Percentiles rank a stretch among this genome's conserved stretches.
Evolutionary conservation across 768 basidiomycete genomes (phyloP).

Genomic region (Termitomyces titanicus): DNA sequence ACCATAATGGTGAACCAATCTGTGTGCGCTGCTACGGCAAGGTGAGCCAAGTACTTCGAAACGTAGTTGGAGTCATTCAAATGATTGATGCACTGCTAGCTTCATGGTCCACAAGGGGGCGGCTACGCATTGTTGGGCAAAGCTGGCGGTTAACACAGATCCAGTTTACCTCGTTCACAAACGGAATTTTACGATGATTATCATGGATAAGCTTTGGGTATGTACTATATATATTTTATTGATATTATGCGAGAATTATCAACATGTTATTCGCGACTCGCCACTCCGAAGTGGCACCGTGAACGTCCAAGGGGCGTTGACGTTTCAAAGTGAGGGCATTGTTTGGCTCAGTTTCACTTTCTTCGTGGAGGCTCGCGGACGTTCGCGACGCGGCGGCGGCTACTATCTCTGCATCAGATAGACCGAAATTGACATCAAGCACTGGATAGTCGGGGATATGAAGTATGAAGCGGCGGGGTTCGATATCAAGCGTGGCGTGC

Average conservation of each 20-base stretch:
- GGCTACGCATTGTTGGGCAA: slow-evolving; percentile 71
- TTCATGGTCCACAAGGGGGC: slow-evolving; percentile 68
- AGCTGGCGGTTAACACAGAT: slow-evolving; percentile 31
- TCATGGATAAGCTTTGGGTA: neutral
- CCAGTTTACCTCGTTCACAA: neutral
- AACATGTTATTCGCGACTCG: slow-evolving; percentile 48
- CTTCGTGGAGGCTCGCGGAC: slow-evolving; percentile 12
- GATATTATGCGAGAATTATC: slow-evolving; percentile 35
- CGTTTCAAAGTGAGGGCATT: slow-evolving; percentile 49
- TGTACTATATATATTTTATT: neutral
- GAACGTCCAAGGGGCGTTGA: slow-evolving; percentile 56
- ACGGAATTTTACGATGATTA: slow-evolving; percentile 6
- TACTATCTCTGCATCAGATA: slow-evolving; percentile 52
- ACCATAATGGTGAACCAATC: slow-evolving; percentile 70
- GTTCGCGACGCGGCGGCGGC: slow-evolving; percentile 14
- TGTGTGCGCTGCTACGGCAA: slow-evolving; percentile 76
- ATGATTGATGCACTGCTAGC: slow-evolving; percentile 30
- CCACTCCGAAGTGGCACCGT: slow-evolving; percentile 67
- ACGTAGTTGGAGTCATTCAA: neutral
- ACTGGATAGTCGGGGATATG: slow-evolving; percentile 41
- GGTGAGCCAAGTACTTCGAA: slow-evolving; percentile 24
- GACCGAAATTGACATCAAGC: slow-evolving; percentile 57
- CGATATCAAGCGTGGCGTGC: slow-evolving; percentile 59
- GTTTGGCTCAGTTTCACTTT: slow-evolving; percentile 25
- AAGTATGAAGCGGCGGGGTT: slow-evolving; percentile 54